Evolutionary conservation across 805 yeast genomes (phyloP), one percentile per base, ranked within the genome.

Genomic region (Kluyveromyces dobzhanskii): DNA sequence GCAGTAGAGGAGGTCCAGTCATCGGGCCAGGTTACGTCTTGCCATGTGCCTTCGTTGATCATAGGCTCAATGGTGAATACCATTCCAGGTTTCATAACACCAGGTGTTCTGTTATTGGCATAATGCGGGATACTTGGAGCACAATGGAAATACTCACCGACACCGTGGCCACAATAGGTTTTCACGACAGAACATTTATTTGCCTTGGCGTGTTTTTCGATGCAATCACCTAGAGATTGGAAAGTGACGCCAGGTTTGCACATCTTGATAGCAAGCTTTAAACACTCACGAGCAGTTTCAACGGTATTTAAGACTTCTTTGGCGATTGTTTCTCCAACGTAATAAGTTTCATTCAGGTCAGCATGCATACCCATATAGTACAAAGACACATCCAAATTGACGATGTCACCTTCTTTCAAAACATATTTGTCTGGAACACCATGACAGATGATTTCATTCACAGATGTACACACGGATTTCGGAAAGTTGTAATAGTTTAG

Each of bases 41-140:
- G 75, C 66, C 75, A 81, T 0, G 81, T 66, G 7, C 98, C 98
- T 47, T 78, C 67, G 57, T 85, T 83, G 49, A 92, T 75, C 98
- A 92, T 92, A 33, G 98, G 98, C 65, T 92, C 98, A 42, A 92
- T 85, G 17, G 98, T 92, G 69, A 92, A 92, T 11, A 85, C 86
- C 81, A 88, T 84, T 17, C 98, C 98, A 17, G 95, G 90, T 59
- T 85, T 85, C 67, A 92, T 88, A 32, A 85, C 78, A 43, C 98
- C 98, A 34, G 88, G 71, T 6, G 95, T 85, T 66, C 90, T 90
- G 66, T 88, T 92, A 51, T 78, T 80, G 17, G 92, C 94, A 57
- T 92, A 92, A 62, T 92, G 98, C 2, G 97, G 95, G 39, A 92
- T 76, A 50, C 79, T 84, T 28, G 98, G 98, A 34, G 86, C 80